These are phyloP conservation scores for Oxyria digyna DNA, from an alignment of 148 eudicot genomes.

Conservation along the genomic window DNA sequence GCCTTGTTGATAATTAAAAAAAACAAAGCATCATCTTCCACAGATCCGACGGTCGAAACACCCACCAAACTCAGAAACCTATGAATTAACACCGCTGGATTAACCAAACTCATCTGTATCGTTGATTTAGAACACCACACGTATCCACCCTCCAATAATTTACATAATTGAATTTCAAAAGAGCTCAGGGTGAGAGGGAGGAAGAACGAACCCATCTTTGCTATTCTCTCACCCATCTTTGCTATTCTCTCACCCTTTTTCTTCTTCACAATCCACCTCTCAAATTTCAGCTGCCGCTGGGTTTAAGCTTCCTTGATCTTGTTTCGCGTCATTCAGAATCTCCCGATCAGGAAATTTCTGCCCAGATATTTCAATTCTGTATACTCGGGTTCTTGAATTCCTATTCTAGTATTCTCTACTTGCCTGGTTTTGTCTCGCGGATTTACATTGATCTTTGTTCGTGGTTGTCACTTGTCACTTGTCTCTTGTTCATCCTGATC, in stretches of 20 bases:
- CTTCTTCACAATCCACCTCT: neutral
- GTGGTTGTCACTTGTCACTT: conserved; percentile 2
- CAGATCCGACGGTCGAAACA: neutral
- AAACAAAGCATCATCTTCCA: neutral
- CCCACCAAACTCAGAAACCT: neutral
- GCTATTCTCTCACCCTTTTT: neutral
- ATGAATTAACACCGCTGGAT: neutral
- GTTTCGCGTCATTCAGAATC: neutral
- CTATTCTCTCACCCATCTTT: conserved; percentile 4
- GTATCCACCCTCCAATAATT: conserved; percentile 28
- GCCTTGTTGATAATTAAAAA: neutral
- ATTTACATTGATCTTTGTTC: neutral
- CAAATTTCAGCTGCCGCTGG: neutral
- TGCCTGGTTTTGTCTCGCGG: too few relatives aligned
- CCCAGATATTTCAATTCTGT: neutral
- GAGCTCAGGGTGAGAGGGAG: conserved; percentile 23
- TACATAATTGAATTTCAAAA: conserved; percentile 49
- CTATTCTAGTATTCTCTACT: too few relatives aligned
- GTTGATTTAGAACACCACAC: conserved; percentile 13
- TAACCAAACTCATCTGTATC: conserved; percentile 1
- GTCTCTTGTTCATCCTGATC: neutral
- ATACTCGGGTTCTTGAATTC: neutral
- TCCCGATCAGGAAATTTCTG: neutral
- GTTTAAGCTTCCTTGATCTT: neutral
- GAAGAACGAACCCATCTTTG: conserved; percentile 12